Evolutionary conservation across 345 rosid genomes (phyloP).

Genomic region (Hibiscus syriacus): DNA sequence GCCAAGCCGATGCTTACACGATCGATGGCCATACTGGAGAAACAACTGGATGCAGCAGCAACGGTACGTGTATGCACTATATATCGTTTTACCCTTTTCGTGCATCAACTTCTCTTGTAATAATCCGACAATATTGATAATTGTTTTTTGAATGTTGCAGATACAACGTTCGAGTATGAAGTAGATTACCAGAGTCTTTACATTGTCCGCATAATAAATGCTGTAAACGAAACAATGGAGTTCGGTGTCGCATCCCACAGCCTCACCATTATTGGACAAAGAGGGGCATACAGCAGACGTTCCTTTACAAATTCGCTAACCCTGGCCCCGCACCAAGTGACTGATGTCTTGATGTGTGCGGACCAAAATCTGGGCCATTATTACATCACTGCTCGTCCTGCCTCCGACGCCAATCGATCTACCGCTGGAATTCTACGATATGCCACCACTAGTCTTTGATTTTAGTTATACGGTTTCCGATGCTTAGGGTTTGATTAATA

Average conservation of each 20-base stretch:
- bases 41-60: slow-evolving; percentile 24
- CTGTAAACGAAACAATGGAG: slow-evolving; percentile 15
- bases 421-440: neutral
- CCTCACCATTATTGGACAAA: slow-evolving; percentile 25
- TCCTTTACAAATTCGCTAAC: slow-evolving; percentile 5
- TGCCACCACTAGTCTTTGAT: neutral
- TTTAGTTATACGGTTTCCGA: too few species aligned
- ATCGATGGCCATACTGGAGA: slow-evolving; percentile 46
- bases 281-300: slow-evolving; percentile 21
- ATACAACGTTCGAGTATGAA: neutral
- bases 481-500: neutral
- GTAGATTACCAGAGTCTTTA: slow-evolving; percentile 20
- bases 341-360: slow-evolving; percentile 20
- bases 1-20: slow-evolving; percentile 38
- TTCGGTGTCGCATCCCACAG: slow-evolving; percentile 24
- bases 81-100: neutral
- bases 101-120: neutral
- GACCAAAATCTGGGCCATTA: slow-evolving; percentile 20
- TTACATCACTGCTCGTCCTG: slow-evolving; percentile 21
- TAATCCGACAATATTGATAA: neutral
- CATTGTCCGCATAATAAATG: slow-evolving; percentile 24
- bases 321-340: slow-evolving; percentile 22
- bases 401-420: neutral
- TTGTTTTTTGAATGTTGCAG: slow-evolving; percentile 10
- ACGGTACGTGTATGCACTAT: slow-evolving; percentile 4